These are phyloP conservation scores for Epichloe glyceriae DNA, from an alignment of 2,329 filamentous ascomycete genomes.

Conservation along the genomic window DNA sequence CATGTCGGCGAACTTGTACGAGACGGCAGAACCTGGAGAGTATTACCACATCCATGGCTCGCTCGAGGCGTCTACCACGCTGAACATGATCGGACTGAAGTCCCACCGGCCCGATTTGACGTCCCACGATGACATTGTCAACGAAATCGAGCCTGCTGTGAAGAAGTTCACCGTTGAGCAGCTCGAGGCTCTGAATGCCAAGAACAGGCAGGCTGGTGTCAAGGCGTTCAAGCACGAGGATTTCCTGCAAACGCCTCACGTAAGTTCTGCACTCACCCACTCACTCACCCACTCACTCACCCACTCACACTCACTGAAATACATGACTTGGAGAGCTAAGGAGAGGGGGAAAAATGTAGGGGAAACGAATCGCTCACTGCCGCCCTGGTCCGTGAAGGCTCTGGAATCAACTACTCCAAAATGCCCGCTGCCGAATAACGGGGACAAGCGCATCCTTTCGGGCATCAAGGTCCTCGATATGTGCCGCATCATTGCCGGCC, in stretches of 20 bases:
- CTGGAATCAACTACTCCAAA: conserved; percentile 38
- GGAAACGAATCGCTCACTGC: conserved; percentile 23
- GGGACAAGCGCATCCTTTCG: conserved; percentile 25
- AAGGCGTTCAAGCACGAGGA: conserved; percentile 45
- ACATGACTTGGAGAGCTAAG: no score
- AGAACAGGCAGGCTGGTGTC: conserved; percentile 45
- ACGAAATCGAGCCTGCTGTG: conserved; percentile 46
- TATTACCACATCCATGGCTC: conserved; percentile 69
- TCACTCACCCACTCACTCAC: no score
- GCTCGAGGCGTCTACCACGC: conserved; percentile 54
- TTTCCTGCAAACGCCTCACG: conserved; percentile 39
- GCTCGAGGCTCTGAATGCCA: conserved; percentile 44
- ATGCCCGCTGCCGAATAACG: conserved; percentile 20
- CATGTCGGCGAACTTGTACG: conserved; percentile 60
- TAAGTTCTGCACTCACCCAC: conserved; percentile 8
- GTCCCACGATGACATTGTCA: conserved; percentile 45
- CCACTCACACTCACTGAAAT: no score
- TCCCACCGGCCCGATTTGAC: conserved; percentile 47
- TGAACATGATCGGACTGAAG: conserved; percentile 57
- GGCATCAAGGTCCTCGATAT: conserved; percentile 64
- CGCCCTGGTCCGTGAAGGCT: conserved; percentile 36
- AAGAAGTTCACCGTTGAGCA: conserved; percentile 39
- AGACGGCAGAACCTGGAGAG: conserved; percentile 49
- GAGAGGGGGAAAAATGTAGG: conserved; percentile 25
- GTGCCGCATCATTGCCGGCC: conserved; percentile 63